These are phyloP conservation scores for Ziziphus jujuba DNA, from an alignment of 306 rosid genomes.

Conservation along the genomic window DNA sequence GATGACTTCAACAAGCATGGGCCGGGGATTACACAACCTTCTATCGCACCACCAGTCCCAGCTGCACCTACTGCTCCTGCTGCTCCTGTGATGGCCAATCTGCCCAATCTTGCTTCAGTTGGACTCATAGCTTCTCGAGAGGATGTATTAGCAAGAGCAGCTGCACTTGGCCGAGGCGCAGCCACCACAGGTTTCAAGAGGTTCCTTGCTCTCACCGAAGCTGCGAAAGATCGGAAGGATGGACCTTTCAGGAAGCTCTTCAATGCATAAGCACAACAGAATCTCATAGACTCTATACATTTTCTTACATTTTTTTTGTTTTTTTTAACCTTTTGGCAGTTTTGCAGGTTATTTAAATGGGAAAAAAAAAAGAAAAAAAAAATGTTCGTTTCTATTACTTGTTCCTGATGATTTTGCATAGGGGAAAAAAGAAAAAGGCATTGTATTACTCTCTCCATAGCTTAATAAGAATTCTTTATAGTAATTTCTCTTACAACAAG, in stretches of 20 bases:
- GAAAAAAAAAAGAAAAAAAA: too few relatives aligned
- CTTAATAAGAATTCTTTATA: neutral
- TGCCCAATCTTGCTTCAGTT: slow-evolving; percentile 46
- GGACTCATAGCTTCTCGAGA: slow-evolving; percentile 73
- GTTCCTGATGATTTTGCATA: neutral
- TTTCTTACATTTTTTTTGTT: neutral
- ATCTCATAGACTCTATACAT: neutral
- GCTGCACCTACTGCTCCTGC: slow-evolving; percentile 29
- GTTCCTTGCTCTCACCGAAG: slow-evolving; percentile 96
- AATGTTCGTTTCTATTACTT: neutral
- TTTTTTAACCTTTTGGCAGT: neutral
- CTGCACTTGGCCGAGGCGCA: slow-evolving; percentile 98
- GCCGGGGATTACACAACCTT: slow-evolving; percentile 75
- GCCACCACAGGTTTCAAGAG: slow-evolving; percentile 98
- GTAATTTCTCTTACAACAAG: neutral
- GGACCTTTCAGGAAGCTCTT: slow-evolving; percentile 96
- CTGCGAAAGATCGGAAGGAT: slow-evolving; percentile 94
- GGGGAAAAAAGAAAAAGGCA: neutral
- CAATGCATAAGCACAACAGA: slow-evolving; percentile 47
- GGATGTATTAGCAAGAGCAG: slow-evolving; percentile 91
- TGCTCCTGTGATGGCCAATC: slow-evolving; percentile 45
- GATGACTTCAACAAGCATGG: slow-evolving; percentile 97
- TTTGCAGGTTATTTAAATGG: neutral
- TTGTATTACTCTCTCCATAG: slow-evolving; percentile 5
- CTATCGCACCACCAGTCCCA: slow-evolving; percentile 46